Evolutionary conservation across 169 alveolate species (phyloP).

Genomic region (Hammondia hammondi): DNA sequence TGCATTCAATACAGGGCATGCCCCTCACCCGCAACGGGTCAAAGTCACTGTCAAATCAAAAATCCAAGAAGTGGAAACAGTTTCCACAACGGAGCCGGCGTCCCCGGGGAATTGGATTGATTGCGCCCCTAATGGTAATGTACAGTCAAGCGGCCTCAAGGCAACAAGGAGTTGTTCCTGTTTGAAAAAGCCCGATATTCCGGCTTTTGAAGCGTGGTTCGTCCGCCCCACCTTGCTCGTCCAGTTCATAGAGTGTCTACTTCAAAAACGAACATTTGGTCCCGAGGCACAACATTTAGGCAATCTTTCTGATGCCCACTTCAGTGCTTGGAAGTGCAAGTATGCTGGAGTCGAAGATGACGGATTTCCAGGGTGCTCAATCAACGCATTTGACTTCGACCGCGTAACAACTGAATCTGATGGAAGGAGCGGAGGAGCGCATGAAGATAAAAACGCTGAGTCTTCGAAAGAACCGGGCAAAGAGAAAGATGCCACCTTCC

Average conservation of each 20-base stretch:
- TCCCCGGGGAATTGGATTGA: neutral
- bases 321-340: neutral
- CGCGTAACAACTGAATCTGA: neutral
- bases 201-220: slow-evolving; percentile 1
- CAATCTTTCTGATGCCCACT: neutral
- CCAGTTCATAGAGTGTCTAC: neutral
- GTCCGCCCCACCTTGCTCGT: neutral
- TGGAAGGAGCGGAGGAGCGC: neutral
- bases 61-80: neutral
- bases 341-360: neutral
- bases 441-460: neutral
- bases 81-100: neutral
- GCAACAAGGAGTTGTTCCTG: neutral
- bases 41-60: neutral
- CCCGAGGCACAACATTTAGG: neutral
- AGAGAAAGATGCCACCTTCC: neutral
- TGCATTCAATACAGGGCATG: neutral
- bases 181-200: neutral
- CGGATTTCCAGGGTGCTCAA: neutral
- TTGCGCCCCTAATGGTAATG: neutral
- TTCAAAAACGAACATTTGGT: neutral
- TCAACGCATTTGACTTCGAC: slow-evolving; percentile 34
- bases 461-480: neutral
- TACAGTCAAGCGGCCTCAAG: neutral
- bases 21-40: slow-evolving; percentile 13